Evolutionary conservation across 2,329 filamentous ascomycete genomes (phyloP).

Genomic region (Epichloe festucae): DNA sequence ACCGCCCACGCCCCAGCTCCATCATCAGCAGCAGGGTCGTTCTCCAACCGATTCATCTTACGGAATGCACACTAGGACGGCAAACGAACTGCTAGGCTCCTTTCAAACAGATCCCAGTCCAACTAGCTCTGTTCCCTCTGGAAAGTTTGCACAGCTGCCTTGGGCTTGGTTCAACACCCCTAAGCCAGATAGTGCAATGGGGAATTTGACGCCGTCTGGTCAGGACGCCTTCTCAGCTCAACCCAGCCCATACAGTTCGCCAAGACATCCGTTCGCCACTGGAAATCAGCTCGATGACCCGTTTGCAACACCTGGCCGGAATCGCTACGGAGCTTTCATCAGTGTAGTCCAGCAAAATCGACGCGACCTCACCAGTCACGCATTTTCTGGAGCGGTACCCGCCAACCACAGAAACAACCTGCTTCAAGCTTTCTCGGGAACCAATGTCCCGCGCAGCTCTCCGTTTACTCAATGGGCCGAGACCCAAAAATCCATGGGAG

Average conservation of each 20-base stretch:
- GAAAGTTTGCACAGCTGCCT: conserved; percentile 28
- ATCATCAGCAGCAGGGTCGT: conserved; percentile 17
- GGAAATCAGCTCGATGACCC: conserved; percentile 17
- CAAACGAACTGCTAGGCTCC: conserved; percentile 36
- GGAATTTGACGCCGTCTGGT: conserved; percentile 7
- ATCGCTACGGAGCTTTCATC: conserved; percentile 3
- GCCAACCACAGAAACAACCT: conserved; percentile 20
- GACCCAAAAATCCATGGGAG: conserved; percentile 8
- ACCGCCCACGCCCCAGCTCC: conserved; percentile 29
- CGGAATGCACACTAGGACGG: conserved; percentile 39
- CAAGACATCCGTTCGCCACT: conserved; percentile 8
- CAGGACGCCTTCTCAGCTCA: conserved; percentile 15
- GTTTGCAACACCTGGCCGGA: conserved; percentile 16
- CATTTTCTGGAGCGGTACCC: conserved; percentile 11
- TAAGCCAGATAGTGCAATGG: conserved; percentile 15
- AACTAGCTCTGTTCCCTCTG: conserved; percentile 15
- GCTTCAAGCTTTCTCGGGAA: conserved; percentile 21
- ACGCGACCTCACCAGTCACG: conserved; percentile 2
- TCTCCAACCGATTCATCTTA: conserved; percentile 34
- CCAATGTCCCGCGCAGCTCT: conserved; percentile 16
- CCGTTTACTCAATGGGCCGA: conserved; percentile 20
- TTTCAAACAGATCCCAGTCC: conserved; percentile 21
- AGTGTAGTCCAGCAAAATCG: background rate
- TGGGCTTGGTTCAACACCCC: conserved; percentile 37
- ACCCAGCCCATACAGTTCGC: conserved; percentile 13